These are phyloP conservation scores for Fusarium decemcellulare DNA, from an alignment of 2,329 filamentous ascomycete genomes.

Conservation along the genomic window DNA sequence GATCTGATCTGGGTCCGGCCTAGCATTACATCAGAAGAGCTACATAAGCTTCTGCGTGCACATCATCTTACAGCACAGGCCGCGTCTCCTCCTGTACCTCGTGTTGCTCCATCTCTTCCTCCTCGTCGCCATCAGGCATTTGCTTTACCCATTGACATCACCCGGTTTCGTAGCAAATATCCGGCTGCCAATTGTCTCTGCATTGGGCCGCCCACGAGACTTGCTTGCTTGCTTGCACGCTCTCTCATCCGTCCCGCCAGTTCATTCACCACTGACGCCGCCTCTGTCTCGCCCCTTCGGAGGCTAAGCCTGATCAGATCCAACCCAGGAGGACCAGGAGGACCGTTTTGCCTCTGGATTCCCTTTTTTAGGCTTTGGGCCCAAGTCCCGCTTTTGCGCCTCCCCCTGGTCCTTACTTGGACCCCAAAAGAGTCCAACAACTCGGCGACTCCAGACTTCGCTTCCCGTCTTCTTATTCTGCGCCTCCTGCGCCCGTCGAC, in stretches of 20 bases:
- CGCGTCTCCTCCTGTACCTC: conserved; percentile 21
- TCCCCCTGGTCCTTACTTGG: conserved; percentile 31
- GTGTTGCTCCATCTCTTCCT: conserved; percentile 1
- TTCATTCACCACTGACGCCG: neutral
- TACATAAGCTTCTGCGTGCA: conserved; percentile 12
- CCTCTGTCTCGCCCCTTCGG: neutral
- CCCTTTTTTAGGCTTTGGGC: conserved; percentile 28
- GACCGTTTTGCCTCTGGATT: conserved; percentile 2
- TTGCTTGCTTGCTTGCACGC: neutral
- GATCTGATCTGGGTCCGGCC: neutral
- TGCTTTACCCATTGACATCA: neutral
- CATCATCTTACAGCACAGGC: conserved; percentile 34
- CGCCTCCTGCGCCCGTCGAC: conserved; percentile 26
- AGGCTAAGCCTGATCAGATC: conserved; percentile 6
- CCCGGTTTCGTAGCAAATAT: neutral
- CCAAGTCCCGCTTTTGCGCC: conserved; percentile 35
- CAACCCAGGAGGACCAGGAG: conserved; percentile 1
- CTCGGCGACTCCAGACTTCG: conserved; percentile 39
- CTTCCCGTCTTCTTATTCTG: conserved; percentile 29
- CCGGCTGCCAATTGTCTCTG: neutral
- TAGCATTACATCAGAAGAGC: conserved; percentile 12
- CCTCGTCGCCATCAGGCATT: neutral
- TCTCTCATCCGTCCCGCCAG: neutral
- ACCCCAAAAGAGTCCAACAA: conserved; percentile 23
- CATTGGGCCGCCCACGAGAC: neutral